Evolutionary conservation across 345 rosid genomes (phyloP), one percentile per base, ranked within the genome.

Genomic region (Erodium maritimum): DNA sequence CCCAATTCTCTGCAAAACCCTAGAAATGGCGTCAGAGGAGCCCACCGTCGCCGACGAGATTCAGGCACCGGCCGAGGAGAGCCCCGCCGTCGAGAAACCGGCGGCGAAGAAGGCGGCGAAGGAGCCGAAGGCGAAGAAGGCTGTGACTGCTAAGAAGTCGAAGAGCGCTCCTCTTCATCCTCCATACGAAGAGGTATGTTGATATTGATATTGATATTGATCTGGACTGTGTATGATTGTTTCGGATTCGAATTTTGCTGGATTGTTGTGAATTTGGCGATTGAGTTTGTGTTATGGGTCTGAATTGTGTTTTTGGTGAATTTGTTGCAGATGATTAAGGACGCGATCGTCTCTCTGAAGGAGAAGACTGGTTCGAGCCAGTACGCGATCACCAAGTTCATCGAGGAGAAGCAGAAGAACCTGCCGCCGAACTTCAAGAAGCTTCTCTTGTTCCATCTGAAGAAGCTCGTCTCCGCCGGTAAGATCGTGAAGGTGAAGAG

Each of bases 291-390:
- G 7, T 21, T 37, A 23, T 25, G 33, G 67, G 57, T 73, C 67
- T 75, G 80, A 25, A 73, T 55, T 50, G 19, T 34, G 12, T 16
- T 45, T 34, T 25, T 14, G 46, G 21, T 1, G 48, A 46, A 21
- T 21, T 18, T 56, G 33, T 65, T 68, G 13, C 67, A 89, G 96
- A 89, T 89, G 96, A 71, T 89, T 0, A 86, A 78, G 54, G 89
- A 86, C 0, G 91, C 95, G 1, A 84, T 90, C 12, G 67, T 70
- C 16, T 71, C 83, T 6, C 57, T 90, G 77, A 86, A 90, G 67
- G 97, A 90, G 71, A 90, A 73, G 73, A 84, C 79, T 4, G 97
- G 97, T 55, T 90, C 97, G 33, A 90, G 97, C 54, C 95, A 86
- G 72, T 78, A 84, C 58, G 97, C 97, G 42, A 90, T 90, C 64